Conservation (phyloP, 768 basidiomycete species). For the Termitomyces sp. region DNA sequence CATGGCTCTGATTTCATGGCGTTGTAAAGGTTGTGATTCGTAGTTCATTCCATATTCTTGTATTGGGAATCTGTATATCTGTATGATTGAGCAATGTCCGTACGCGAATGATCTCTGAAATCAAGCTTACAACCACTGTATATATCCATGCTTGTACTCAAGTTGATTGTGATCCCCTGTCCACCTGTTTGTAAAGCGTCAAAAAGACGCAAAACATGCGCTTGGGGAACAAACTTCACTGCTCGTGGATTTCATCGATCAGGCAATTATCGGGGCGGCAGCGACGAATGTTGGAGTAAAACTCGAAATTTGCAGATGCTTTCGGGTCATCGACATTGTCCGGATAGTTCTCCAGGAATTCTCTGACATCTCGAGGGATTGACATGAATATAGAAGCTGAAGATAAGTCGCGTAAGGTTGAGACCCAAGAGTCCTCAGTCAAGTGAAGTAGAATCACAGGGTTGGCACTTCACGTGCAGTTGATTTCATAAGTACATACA, state of each 20-base stretch:
- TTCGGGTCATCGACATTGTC: conserved; percentile 33
- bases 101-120: not conserved
- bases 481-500: too few relatives aligned
- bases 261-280: conserved; percentile 60
- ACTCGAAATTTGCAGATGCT: conserved; percentile 48
- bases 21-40: conserved; percentile 61
- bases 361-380: conserved; percentile 52
- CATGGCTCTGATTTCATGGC: conserved; percentile 60
- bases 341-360: conserved; percentile 57
- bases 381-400: conserved; percentile 24
- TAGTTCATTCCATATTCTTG: conserved; percentile 73
- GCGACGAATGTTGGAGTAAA: conserved; percentile 54
- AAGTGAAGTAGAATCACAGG: not conserved
- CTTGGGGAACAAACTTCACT: conserved; percentile 33
- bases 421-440: too few relatives aligned
- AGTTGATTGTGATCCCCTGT: conserved; percentile 56
- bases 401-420: not conserved
- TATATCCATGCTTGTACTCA: conserved; percentile 68
- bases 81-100: not conserved
- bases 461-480: not conserved
- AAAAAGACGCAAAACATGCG: not conserved
- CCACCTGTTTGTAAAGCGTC: conserved; percentile 47
- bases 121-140: conserved; percentile 71
- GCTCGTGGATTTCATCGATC: conserved; percentile 60
- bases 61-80: conserved; percentile 69